Percentiles rank a stretch among this genome's conserved stretches.
Conservation (phyloP, 768 basidiomycete species). For the Amanita rimosa region DNA sequence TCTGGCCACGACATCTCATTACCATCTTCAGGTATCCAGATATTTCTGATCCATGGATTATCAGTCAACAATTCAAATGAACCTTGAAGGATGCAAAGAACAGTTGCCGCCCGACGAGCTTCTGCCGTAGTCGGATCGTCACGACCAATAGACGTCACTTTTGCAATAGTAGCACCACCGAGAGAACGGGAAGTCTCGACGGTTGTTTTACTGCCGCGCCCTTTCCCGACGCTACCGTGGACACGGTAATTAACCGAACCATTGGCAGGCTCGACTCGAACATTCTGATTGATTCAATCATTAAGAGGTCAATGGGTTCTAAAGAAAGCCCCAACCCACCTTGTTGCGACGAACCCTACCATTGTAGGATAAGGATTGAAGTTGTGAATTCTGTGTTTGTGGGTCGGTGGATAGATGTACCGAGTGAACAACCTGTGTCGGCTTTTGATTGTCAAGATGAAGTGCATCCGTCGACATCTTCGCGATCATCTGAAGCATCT, state of each 20-base stretch:
- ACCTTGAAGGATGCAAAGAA: slow-evolving; percentile 35
- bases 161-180: slow-evolving; percentile 20
- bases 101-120: slow-evolving; percentile 24
- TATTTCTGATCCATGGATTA: slow-evolving; percentile 39
- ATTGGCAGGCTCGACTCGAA: slow-evolving; percentile 18
- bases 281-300: slow-evolving; percentile 10
- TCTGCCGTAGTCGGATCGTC: slow-evolving; percentile 53
- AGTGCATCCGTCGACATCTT: slow-evolving; percentile 34
- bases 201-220: slow-evolving; percentile 24
- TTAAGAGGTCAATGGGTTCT: background rate
- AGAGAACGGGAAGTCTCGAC: slow-evolving; percentile 14
- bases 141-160: slow-evolving; percentile 39
- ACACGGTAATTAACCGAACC: slow-evolving; percentile 24
- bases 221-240: slow-evolving; percentile 30
- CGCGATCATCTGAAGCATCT: slow-evolving; percentile 30
- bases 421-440: slow-evolving; percentile 28
- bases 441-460: slow-evolving; percentile 37
- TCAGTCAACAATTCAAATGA: slow-evolving; percentile 19
- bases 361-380: slow-evolving; percentile 27
- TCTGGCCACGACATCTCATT: slow-evolving; percentile 27
- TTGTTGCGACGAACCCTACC: slow-evolving; percentile 20
- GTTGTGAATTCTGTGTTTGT: slow-evolving; percentile 13
- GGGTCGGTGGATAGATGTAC: background rate
- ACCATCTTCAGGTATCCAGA: slow-evolving; percentile 28
- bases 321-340: slow-evolving; percentile 18